Conservation (phyloP, 257 asterid genomes). For the Solanum etuberosum region DNA sequence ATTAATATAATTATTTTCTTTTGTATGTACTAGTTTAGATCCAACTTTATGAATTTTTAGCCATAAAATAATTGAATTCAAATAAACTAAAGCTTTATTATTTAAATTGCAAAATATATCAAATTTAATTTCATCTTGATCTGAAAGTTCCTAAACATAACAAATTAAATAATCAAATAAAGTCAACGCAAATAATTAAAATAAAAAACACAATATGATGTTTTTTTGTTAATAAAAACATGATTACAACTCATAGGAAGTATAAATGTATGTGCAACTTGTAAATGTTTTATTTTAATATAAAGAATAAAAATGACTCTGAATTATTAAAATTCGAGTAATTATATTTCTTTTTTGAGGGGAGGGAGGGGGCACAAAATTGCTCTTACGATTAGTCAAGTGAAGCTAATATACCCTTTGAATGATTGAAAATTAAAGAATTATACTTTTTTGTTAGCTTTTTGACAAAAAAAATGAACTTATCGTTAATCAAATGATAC, state of each 20-base stretch:
- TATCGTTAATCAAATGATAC: not conserved
- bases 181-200: not conserved
- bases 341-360: too few relatives aligned
- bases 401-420: not conserved
- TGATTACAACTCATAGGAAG: not conserved
- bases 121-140: not conserved
- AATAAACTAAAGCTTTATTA: not conserved
- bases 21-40: not conserved
- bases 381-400: not conserved
- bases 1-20: not conserved
- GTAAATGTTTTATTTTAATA: not conserved
- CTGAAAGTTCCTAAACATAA: not conserved
- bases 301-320: not conserved
- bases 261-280: not conserved
- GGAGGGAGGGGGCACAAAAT: not conserved
- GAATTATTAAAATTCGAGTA: not conserved
- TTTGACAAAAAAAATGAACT: not conserved
- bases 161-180: not conserved
- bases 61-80: not conserved
- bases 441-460: not conserved
- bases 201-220: not conserved
- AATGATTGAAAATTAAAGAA: not conserved
- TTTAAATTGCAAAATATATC: not conserved
- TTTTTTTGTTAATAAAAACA: not conserved
- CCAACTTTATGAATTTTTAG: not conserved